Evolutionary conservation across 2,329 filamentous ascomycete species (phyloP), one percentile per base, ranked within the genome.

Genomic region (Dactylellina cionopaga): DNA sequence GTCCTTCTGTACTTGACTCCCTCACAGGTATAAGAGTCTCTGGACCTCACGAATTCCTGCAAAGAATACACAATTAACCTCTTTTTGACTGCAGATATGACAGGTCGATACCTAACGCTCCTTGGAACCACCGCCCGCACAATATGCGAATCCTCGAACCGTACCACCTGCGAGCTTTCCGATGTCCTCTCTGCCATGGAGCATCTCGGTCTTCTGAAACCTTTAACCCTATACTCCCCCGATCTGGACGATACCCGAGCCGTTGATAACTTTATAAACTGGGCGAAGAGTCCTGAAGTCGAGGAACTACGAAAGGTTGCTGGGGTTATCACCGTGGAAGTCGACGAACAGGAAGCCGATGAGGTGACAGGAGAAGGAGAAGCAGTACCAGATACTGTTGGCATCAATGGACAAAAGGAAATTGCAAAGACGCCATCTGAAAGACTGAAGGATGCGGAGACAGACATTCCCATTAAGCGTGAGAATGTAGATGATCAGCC

Each of bases 131-230:
- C 76, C 19, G 76, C 76, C 33, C 59, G 69, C 31, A 47, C 76
- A 33, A 74, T 77, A 11, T 75, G 76, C 43, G 76, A 78, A 62
- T 70, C 58, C 15, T 69, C 75, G 9, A 75, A 75, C 6, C 74
- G 75, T 11, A 56, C 73, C 11, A 70, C 74, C 9, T 52, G 72
- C 11, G 76, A 78, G 19, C 51, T 78, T 22, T 51, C 68, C 11
- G 76, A 78, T 24, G 69, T 75, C 24, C 74, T 76, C 31, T 56
- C 71, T 11, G 76, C 76, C 9, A 74, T 78, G 51, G 76, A 78
- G 62, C 76, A 77, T 44, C 69, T 77, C 5, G 76, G 76, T 1
- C 55, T 77, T 9, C 56, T 78, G 6, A 76, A 74, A 9, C 76
- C 76, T 1, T 43, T 76, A 1, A 75, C 75, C 22, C 54, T 77